These are phyloP conservation scores for Tinospora cordifolia DNA, from an alignment of 164 flowering plant species.

Conservation along the genomic window DNA sequence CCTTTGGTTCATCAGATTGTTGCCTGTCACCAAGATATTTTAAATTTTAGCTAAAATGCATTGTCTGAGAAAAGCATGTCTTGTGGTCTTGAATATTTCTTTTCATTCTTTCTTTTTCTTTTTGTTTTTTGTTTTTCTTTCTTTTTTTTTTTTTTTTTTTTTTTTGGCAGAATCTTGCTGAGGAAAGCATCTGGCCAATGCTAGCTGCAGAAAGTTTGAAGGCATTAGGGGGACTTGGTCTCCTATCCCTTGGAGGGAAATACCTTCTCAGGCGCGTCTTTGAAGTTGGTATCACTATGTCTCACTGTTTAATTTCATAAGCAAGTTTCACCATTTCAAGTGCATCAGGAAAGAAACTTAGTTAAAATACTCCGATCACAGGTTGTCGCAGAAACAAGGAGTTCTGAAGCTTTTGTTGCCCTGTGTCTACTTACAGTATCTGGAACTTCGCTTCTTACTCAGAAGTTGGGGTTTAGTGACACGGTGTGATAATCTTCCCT, in stretches of 20 bases:
- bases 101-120: conserved; percentile 3
- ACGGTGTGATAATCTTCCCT: conserved; percentile 45
- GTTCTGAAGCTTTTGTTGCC: conserved; percentile 97
- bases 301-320: conserved; percentile 2
- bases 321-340: not conserved
- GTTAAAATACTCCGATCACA: conserved; percentile 20
- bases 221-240: conserved; percentile 86
- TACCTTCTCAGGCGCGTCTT: conserved; percentile 78
- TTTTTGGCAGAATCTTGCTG: conserved; percentile 49
- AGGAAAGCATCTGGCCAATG: conserved; percentile 87
- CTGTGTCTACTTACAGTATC: conserved; percentile 89
- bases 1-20: not conserved
- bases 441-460: conserved; percentile 94
- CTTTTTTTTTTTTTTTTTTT: conserved; percentile 1
- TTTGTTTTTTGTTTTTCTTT: conserved; percentile 10
- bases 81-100: conserved; percentile 6
- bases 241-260: conserved; percentile 92
- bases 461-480: conserved; percentile 92
- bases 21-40: not conserved
- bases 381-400: conserved; percentile 98
- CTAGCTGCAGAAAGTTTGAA: conserved; percentile 84
- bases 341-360: conserved; percentile 13
- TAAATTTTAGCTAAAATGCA: not conserved
- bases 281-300: conserved; percentile 48
- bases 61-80: not conserved